Evolutionary conservation across 768 basidiomycete species (phyloP).

Genomic region (Lactarius hengduanensis): DNA sequence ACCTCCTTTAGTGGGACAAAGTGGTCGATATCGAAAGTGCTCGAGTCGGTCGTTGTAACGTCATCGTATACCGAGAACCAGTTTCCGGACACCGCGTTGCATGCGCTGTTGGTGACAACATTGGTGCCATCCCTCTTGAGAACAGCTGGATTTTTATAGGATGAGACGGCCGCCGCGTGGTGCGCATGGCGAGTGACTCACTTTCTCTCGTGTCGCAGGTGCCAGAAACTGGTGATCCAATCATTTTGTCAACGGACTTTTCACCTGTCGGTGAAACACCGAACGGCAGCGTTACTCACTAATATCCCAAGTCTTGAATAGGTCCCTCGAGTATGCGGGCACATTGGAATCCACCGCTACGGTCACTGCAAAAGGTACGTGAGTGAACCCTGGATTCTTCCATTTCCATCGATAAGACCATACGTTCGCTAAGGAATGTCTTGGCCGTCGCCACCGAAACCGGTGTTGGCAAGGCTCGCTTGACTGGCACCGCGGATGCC

Average conservation of each 20-base stretch:
- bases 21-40: conserved; percentile 55
- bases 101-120: conserved; percentile 44
- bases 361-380: conserved; percentile 31
- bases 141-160: conserved; percentile 26
- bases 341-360: conserved; percentile 44
- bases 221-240: conserved; percentile 43
- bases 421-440: conserved; percentile 31
- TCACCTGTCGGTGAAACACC: neutral
- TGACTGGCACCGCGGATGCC: neutral
- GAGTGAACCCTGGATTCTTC: neutral
- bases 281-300: conserved; percentile 36
- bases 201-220: conserved; percentile 54
- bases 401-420: conserved; percentile 1
- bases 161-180: neutral
- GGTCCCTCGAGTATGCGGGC: conserved; percentile 42
- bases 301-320: conserved; percentile 50
- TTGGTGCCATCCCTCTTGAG: conserved; percentile 36
- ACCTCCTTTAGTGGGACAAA: conserved; percentile 54
- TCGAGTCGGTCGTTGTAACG: conserved; percentile 44
- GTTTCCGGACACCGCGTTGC: conserved; percentile 45
- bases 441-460: conserved; percentile 30
- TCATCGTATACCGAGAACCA: conserved; percentile 56
- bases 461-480: conserved; percentile 29
- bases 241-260: neutral
- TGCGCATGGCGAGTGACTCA: conserved; percentile 31